A percentile compares a stretch with the other conserved stretches of the same genome.
Conservation (phyloP, 768 basidiomycete genomes). For the Jaapia argillacea region DNA sequence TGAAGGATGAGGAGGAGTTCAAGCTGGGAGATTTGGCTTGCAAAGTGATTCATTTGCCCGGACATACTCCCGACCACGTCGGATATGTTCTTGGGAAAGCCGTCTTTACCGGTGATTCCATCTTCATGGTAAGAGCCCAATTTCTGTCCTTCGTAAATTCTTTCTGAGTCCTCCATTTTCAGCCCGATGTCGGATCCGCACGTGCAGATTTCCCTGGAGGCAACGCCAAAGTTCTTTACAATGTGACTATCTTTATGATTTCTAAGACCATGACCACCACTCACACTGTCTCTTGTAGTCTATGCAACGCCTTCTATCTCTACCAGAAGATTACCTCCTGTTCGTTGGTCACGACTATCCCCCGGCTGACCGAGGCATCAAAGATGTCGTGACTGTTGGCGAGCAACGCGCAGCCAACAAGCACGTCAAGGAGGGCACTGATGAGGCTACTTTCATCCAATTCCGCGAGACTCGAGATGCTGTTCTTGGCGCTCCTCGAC, state of each 20-base stretch:
- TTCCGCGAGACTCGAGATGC: slow-evolving; percentile 23
- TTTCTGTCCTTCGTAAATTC: not conserved
- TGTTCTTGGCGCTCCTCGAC: slow-evolving; percentile 20
- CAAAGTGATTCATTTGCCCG: slow-evolving; percentile 25
- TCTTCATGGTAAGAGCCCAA: slow-evolving; percentile 21
- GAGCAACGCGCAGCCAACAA: slow-evolving; percentile 21
- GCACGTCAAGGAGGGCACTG: slow-evolving; percentile 19
- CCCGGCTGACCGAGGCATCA: slow-evolving; percentile 13
- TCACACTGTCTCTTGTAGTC: slow-evolving; percentile 20
- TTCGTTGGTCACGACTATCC: slow-evolving; percentile 31
- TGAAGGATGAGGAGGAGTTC: slow-evolving; percentile 25
- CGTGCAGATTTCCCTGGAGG: slow-evolving; percentile 29
- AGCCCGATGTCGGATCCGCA: slow-evolving; percentile 29
- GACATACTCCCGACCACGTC: slow-evolving; percentile 27
- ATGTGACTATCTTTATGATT: slow-evolving; percentile 11
- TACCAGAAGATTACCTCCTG: slow-evolving; percentile 22
- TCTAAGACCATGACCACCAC: not conserved
- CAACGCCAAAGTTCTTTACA: slow-evolving; percentile 22
- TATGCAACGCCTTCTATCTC: slow-evolving; percentile 23
- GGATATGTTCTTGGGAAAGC: slow-evolving; percentile 25
- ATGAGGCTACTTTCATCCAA: slow-evolving; percentile 18
- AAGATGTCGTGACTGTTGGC: slow-evolving; percentile 22
- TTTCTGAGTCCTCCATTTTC: not conserved
- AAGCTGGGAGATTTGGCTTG: slow-evolving; percentile 19
- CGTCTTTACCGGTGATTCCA: slow-evolving; percentile 29